These are phyloP conservation scores for Thozetella sp. DNA, from an alignment of 495 filamentous ascomycete genomes.

Conservation along the genomic window DNA sequence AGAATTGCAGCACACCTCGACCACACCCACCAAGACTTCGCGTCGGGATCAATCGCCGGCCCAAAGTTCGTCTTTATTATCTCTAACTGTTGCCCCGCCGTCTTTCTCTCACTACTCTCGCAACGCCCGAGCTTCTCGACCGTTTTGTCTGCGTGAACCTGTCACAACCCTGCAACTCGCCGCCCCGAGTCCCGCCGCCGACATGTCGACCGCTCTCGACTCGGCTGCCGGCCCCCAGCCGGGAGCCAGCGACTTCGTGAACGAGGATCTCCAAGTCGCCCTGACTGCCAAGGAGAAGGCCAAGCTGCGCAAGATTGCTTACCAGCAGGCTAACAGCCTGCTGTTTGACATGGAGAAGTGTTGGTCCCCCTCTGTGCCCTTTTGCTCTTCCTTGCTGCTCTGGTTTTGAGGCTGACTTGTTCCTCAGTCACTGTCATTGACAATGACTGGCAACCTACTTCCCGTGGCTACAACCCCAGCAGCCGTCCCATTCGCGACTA, in stretches of 20 bases:
- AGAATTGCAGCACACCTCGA: neutral
- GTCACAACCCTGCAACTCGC: too few species aligned
- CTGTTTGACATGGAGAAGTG: neutral
- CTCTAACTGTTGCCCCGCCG: too few species aligned
- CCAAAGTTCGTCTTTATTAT: neutral
- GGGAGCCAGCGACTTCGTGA: too few species aligned
- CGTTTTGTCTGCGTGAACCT: too few species aligned
- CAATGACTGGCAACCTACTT: conserved; percentile 92
- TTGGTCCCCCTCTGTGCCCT: neutral
- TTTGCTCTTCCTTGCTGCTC: neutral
- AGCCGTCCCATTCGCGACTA: conserved; percentile 95
- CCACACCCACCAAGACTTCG: neutral
- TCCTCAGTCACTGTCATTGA: conserved; percentile 39
- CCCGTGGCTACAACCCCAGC: conserved; percentile 80
- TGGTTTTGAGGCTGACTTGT: neutral
- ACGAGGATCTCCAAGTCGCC: too few species aligned
- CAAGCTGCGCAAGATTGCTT: neutral
- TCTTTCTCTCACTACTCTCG: too few species aligned
- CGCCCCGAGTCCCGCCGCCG: neutral
- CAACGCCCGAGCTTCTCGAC: neutral
- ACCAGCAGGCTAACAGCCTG: neutral
- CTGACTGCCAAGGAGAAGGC: too few species aligned
- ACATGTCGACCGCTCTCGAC: neutral
- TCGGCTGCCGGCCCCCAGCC: too few species aligned
- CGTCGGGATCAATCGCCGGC: too few species aligned